These are phyloP conservation scores for Scedosporium boydii DNA, from an alignment of 2,329 filamentous ascomycete species.

Conservation along the genomic window DNA sequence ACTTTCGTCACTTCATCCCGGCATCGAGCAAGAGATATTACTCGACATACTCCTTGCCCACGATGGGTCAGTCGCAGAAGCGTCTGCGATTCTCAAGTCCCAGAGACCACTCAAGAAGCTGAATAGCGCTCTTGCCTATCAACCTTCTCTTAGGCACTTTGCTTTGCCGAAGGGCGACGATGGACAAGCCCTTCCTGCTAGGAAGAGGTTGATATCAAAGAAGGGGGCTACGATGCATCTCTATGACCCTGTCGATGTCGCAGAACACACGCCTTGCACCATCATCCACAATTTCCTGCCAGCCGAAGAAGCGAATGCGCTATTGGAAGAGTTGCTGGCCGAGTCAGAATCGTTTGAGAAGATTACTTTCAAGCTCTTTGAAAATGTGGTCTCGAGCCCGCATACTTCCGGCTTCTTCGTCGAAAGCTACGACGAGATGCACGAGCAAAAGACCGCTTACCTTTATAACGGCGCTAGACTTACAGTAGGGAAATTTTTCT, in stretches of 20 bases:
- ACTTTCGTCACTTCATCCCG: slow-evolving; percentile 66
- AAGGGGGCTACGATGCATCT: slow-evolving; percentile 79
- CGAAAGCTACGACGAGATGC: slow-evolving; percentile 59
- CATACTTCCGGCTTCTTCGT: slow-evolving; percentile 82
- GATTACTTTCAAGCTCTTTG: slow-evolving; percentile 76
- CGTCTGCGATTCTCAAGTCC: slow-evolving; percentile 45
- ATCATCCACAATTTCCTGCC: slow-evolving; percentile 89
- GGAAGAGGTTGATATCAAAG: slow-evolving; percentile 51
- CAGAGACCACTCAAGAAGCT: slow-evolving; percentile 21
- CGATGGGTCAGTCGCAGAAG: slow-evolving; percentile 63
- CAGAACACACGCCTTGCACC: slow-evolving; percentile 77
- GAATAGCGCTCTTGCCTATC: slow-evolving; percentile 36
- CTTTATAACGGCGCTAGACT: slow-evolving; percentile 73
- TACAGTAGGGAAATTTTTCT: slow-evolving; percentile 30
- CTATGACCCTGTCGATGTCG: slow-evolving; percentile 72
- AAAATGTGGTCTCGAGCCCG: slow-evolving; percentile 74
- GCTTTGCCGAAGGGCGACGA: slow-evolving; percentile 13
- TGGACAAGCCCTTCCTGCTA: slow-evolving; percentile 15
- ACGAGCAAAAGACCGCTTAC: slow-evolving; percentile 67
- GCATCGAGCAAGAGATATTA: slow-evolving; percentile 53
- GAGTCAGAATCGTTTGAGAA: slow-evolving; percentile 64
- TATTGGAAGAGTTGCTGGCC: slow-evolving; percentile 65
- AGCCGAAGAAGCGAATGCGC: slow-evolving; percentile 55
- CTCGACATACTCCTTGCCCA: slow-evolving; percentile 72
- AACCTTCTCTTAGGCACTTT: slow-evolving; percentile 54